These are phyloP conservation scores for Aspergillus flavus DNA, from an alignment of 2,329 filamentous ascomycete species.

Conservation along the genomic window DNA sequence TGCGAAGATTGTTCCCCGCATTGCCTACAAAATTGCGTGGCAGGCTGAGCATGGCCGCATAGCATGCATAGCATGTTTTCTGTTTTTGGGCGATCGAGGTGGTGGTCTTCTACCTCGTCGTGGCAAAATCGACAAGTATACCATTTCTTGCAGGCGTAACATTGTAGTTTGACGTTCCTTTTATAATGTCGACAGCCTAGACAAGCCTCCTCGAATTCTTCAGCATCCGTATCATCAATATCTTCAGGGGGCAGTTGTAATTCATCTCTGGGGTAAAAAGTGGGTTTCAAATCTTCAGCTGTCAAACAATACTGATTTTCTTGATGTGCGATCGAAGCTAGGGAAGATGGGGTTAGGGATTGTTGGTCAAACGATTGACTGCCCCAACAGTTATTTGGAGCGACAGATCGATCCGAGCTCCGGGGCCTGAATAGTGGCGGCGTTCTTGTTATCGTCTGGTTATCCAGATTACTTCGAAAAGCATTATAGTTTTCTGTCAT, in stretches of 20 bases:
- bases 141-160: constrained; percentile 85
- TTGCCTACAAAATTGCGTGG: constrained; percentile 73
- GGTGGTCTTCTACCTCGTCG: constrained; percentile 78
- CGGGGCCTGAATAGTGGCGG: constrained; percentile 30
- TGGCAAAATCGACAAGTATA: constrained; percentile 96
- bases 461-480: constrained; percentile 38
- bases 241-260: constrained; percentile 29
- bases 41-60: constrained; percentile 81
- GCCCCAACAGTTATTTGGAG: constrained; percentile 36
- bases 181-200: constrained; percentile 92
- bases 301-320: constrained; percentile 45
- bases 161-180: constrained; percentile 94
- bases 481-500: constrained; percentile 69
- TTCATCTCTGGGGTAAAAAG: constrained; percentile 59
- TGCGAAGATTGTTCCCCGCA: constrained; percentile 79
- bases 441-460: constrained; percentile 16
- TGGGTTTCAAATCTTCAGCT: constrained; percentile 65
- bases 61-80: constrained; percentile 98
- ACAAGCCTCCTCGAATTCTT: constrained; percentile 53
- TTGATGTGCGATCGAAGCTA: constrained; percentile 29
- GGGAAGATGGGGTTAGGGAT: constrained; percentile 28
- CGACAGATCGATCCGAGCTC: constrained; percentile 31
- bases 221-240: constrained; percentile 47
- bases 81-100: constrained; percentile 77
- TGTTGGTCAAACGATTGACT: constrained; percentile 31